Evolutionary conservation across 2,329 filamentous ascomycete genomes (phyloP).

Genomic region (Colletotrichum truncatum): DNA sequence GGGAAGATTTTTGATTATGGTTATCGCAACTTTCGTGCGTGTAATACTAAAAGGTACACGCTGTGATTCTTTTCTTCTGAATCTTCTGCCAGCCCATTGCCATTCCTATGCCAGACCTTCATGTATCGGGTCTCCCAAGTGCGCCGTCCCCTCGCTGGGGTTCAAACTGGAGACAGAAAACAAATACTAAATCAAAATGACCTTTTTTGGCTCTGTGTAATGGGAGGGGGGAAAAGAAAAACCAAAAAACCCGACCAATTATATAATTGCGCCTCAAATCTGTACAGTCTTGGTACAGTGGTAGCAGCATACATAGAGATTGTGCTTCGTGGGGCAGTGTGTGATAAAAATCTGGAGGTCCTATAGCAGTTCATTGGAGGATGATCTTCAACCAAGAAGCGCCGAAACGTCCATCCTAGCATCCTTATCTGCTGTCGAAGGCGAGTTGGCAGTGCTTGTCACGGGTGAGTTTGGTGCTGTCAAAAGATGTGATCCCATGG

Average conservation of each 20-base stretch:
- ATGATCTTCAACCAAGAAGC: constrained; percentile 5
- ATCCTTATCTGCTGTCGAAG: constrained; percentile 31
- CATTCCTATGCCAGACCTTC: constrained; percentile 3
- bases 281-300: background rate
- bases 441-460: constrained; percentile 12
- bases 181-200: background rate
- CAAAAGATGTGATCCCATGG: constrained; percentile 34
- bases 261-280: background rate
- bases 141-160: constrained; percentile 26
- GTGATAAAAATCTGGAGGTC: no score
- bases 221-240: no score
- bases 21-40: background rate
- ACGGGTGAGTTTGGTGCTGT: constrained; percentile 47
- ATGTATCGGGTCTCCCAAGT: constrained; percentile 18
- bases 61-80: background rate
- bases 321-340: no score
- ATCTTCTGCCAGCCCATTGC: background rate
- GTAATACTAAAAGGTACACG: background rate
- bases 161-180: background rate
- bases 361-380: no score
- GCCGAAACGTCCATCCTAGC: constrained; percentile 26
- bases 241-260: background rate
- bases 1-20: background rate
- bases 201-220: background rate
- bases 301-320: background rate